These are phyloP conservation scores for Epichloe uncinata DNA, from an alignment of 2,329 filamentous ascomycete species.

Conservation along the genomic window DNA sequence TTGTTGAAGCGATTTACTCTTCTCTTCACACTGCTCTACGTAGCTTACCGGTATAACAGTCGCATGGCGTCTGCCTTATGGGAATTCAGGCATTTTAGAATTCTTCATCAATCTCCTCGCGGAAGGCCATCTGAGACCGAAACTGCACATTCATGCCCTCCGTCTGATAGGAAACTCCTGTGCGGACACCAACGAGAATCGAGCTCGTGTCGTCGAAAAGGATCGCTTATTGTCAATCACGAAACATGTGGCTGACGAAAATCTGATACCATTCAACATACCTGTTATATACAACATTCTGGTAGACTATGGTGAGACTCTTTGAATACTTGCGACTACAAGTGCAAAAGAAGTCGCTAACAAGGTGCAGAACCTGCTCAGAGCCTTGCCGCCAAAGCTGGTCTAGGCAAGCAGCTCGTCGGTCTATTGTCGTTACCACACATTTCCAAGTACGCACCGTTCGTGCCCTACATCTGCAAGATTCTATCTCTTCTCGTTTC, in stretches of 20 bases:
- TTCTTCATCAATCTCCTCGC: slow-evolving; percentile 39
- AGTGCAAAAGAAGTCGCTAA: background rate
- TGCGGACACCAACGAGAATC: slow-evolving; percentile 50
- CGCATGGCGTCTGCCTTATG: slow-evolving; percentile 42
- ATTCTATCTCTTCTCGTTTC: slow-evolving; percentile 39
- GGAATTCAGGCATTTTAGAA: slow-evolving; percentile 42
- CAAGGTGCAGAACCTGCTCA: slow-evolving; percentile 42
- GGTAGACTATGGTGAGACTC: slow-evolving; percentile 46
- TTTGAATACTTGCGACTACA: background rate
- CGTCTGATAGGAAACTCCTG: slow-evolving; percentile 49
- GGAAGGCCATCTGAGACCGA: slow-evolving; percentile 22
- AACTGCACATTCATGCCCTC: slow-evolving; percentile 39
- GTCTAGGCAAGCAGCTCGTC: slow-evolving; percentile 36
- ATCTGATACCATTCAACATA: slow-evolving; percentile 38
- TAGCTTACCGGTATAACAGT: slow-evolving; percentile 22
- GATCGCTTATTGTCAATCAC: slow-evolving; percentile 35
- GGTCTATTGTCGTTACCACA: slow-evolving; percentile 33
- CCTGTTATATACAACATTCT: slow-evolving; percentile 50
- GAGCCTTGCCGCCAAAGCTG: slow-evolving; percentile 36
- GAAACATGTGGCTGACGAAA: slow-evolving; percentile 31
- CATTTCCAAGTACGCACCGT: slow-evolving; percentile 25
- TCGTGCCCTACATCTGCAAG: slow-evolving; percentile 42
- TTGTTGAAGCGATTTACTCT: background rate
- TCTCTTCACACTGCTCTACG: background rate
- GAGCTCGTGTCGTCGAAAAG: slow-evolving; percentile 38